Conservation (phyloP, 2,329 filamentous ascomycete genomes). For the Curvularia eragrostidis region DNA sequence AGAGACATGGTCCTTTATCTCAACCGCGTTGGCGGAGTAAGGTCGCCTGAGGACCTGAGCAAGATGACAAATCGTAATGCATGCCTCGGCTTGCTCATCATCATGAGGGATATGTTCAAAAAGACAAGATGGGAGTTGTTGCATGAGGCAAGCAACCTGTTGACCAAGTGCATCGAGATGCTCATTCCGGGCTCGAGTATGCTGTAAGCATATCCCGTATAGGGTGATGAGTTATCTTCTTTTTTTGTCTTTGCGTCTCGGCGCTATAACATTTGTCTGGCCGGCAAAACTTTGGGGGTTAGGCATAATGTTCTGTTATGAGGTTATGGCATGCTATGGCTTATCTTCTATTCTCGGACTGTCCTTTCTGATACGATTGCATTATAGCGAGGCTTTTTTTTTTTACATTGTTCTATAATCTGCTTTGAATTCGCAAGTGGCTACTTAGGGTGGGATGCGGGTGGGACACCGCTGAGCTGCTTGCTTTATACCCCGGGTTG, state of each 20-base stretch:
- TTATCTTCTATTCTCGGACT: constrained; percentile 10
- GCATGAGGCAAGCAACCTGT: constrained; percentile 80
- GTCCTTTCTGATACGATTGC: constrained; percentile 17
- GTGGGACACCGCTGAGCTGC: constrained; percentile 13
- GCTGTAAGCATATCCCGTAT: constrained; percentile 6
- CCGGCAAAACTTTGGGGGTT: not conserved
- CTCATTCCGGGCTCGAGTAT: constrained; percentile 47
- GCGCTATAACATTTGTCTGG: not conserved
- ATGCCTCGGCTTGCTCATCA: constrained; percentile 80
- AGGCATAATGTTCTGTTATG: constrained; percentile 16
- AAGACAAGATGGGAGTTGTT: constrained; percentile 90
- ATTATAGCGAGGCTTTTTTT: constrained; percentile 22
- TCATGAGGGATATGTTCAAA: constrained; percentile 81
- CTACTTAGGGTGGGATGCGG: constrained; percentile 5
- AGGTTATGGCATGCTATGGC: constrained; percentile 14
- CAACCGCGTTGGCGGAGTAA: constrained; percentile 71
- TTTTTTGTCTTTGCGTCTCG: constrained; percentile 1
- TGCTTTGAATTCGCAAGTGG: constrained; percentile 13
- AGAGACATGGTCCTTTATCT: constrained; percentile 83
- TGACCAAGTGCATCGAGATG: constrained; percentile 80
- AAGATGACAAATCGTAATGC: constrained; percentile 77
- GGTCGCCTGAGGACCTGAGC: constrained; percentile 78
- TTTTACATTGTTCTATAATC: constrained; percentile 10
- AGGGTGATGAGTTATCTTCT: not conserved
- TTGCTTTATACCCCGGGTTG: constrained; percentile 25